Evolutionary conservation across 164 flowering plant species (phyloP).

Genomic region (Magnolia officinalis): DNA sequence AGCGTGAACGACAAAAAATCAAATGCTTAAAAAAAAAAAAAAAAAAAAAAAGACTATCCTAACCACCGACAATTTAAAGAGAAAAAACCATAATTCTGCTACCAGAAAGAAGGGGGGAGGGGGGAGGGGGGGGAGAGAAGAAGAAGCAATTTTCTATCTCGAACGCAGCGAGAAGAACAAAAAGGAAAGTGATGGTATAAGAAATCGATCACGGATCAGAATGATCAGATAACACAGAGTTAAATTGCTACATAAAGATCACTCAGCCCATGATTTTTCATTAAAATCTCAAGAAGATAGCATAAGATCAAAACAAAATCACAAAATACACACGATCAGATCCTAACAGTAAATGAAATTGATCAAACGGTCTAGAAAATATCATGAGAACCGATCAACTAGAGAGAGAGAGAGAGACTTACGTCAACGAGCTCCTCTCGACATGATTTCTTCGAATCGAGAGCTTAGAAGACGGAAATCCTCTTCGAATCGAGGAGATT

Average conservation of each 20-base stretch:
- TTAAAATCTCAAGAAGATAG: background rate
- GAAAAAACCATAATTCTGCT: too few species aligned
- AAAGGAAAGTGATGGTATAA: background rate
- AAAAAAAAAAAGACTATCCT: background rate
- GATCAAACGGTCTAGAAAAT: background rate
- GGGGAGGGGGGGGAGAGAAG: too few species aligned
- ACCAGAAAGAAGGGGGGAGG: too few species aligned
- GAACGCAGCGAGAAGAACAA: background rate
- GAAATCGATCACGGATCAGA: too few species aligned
- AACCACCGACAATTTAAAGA: background rate
- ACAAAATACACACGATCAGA: too few species aligned
- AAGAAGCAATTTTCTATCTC: background rate
- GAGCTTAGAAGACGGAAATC: constrained; percentile 29
- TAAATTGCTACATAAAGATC: background rate
- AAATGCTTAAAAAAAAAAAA: too few species aligned
- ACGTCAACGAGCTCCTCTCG: constrained; percentile 34
- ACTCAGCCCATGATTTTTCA: background rate
- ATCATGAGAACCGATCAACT: background rate
- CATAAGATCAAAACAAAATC: background rate
- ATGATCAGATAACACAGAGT: background rate
- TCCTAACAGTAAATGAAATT: too few species aligned
- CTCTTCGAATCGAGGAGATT: background rate
- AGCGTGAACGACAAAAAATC: background rate
- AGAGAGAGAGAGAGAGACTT: constrained; percentile 7
- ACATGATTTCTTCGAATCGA: constrained; percentile 21